Evolutionary conservation across 2,329 filamentous ascomycete species (phyloP).

Genomic region (Chaetomiaceae sp.): DNA sequence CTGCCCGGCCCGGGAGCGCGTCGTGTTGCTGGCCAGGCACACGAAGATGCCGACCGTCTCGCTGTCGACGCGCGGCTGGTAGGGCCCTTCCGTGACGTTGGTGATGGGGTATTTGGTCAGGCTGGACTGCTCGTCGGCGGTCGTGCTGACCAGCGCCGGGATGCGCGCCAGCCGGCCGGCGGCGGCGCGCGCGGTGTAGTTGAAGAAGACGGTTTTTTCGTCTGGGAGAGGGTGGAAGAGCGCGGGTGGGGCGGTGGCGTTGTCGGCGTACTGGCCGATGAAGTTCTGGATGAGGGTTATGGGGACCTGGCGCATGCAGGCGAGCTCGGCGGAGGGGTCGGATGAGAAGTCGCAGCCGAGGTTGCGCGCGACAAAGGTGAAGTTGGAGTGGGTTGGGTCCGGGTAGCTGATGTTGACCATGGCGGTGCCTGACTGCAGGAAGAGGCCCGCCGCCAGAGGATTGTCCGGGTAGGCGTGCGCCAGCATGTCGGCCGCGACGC

Average conservation of each 20-base stretch:
- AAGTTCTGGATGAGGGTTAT: conserved; percentile 29
- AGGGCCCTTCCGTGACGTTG: conserved; percentile 28
- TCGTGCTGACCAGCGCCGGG: conserved; percentile 30
- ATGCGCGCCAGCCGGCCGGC: conserved; percentile 24
- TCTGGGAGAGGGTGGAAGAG: conserved; percentile 27
- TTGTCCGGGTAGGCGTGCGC: conserved; percentile 40
- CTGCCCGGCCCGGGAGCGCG: conserved; percentile 8
- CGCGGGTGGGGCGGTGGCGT: conserved; percentile 18
- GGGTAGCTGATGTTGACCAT: conserved; percentile 24
- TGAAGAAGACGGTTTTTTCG: conserved; percentile 27
- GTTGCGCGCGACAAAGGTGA: conserved; percentile 31
- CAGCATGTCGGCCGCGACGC: conserved; percentile 35
- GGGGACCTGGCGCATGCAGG: conserved; percentile 33
- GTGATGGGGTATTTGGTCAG: conserved; percentile 25
- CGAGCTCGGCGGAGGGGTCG: conserved; percentile 27
- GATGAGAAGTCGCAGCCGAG: conserved; percentile 30
- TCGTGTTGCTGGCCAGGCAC: conserved; percentile 25
- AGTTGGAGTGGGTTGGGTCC: conserved; percentile 14
- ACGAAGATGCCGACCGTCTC: conserved; percentile 23
- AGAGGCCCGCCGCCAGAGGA: conserved; percentile 38
- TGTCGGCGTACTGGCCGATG: conserved; percentile 28
- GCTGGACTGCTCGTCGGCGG: conserved; percentile 29
- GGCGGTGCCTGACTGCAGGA: conserved; percentile 37
- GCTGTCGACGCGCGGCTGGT: conserved; percentile 20
- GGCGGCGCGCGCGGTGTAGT: conserved; percentile 26